Percentiles rank a stretch among this genome's conserved stretches.
phyloP scores from a whole-genome alignment of 2,329 filamentous ascomycete genomes.

The Verticillium isaacii region DNA sequence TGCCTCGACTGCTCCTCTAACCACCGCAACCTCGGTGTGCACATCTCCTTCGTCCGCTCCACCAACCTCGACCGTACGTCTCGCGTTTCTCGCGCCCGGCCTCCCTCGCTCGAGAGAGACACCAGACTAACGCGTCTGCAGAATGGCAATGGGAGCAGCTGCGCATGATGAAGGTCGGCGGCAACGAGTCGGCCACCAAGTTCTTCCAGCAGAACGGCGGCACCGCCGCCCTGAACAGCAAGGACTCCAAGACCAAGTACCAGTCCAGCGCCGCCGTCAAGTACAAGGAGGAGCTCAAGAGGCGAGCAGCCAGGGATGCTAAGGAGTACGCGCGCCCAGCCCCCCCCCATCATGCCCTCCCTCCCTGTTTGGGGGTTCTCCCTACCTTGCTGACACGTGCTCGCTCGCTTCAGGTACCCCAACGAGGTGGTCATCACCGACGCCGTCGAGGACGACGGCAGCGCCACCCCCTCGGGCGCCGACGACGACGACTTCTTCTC shows the following conservation, averaged over 20 bases:
- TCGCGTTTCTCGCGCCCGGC: conserved; percentile 19
- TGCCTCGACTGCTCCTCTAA: conserved; percentile 97
- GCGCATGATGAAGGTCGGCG: conserved; percentile 95
- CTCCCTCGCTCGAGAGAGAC: background rate
- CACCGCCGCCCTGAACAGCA: conserved; percentile 88
- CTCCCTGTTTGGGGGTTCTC: background rate
- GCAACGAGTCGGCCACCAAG: conserved; percentile 96
- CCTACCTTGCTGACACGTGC: conserved; percentile 16
- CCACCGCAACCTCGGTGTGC: conserved; percentile 94
- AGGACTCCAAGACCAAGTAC: conserved; percentile 96
- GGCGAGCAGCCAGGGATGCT: conserved; percentile 76
- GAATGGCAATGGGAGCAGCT: conserved; percentile 99
- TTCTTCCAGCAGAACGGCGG: conserved; percentile 97
- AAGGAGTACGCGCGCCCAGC: conserved; percentile 58
- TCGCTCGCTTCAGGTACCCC: conserved; percentile 57
- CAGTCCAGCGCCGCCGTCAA: conserved; percentile 88
- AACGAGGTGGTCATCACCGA: conserved; percentile 83
- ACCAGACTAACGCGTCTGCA: conserved; percentile 26
- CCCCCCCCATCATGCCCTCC: background rate
- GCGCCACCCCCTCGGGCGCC: conserved; percentile 75
- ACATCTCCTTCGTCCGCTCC: conserved; percentile 98
- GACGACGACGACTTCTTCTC: conserved; percentile 94
- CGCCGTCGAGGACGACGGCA: conserved; percentile 58
- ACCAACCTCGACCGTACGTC: conserved; percentile 95
- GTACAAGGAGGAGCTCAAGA: conserved; percentile 96